phyloP scores from a whole-genome alignment of 441 rosid genomes.

The Eruca vesicaria region DNA sequence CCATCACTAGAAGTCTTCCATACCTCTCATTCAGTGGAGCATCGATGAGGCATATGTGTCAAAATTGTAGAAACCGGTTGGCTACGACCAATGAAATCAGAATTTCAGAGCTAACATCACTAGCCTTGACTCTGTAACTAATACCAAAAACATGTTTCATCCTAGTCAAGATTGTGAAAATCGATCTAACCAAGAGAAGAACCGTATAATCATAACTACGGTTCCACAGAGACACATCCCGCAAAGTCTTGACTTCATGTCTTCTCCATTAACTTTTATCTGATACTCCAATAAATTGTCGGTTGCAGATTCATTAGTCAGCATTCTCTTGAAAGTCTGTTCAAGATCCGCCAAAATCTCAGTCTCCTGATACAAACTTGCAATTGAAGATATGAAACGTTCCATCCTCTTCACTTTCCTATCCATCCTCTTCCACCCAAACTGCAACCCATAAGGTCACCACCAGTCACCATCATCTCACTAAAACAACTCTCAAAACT shows the following conservation, averaged over 20 bases:
- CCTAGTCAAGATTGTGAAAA: constrained; percentile 73
- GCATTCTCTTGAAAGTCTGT: constrained; percentile 80
- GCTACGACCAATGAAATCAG: constrained; percentile 58
- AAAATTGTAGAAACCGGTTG: constrained; percentile 71
- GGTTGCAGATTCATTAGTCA: constrained; percentile 52
- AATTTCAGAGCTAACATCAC: constrained; percentile 44
- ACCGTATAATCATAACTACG: constrained; percentile 78
- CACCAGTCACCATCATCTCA: constrained; percentile 52
- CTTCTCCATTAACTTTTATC: constrained; percentile 85
- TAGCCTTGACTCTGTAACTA: constrained; percentile 41
- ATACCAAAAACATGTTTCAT: constrained; percentile 69
- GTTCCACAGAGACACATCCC: constrained; percentile 88
- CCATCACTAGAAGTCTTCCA: not conserved
- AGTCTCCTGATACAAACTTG: constrained; percentile 84
- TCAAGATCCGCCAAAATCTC: constrained; percentile 79
- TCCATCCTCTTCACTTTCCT: constrained; percentile 86
- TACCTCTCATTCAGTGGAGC: not conserved
- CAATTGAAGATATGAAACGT: constrained; percentile 66
- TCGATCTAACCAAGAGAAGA: constrained; percentile 63
- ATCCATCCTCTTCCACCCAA: constrained; percentile 79
- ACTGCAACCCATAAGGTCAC: constrained; percentile 76
- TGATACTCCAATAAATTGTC: constrained; percentile 62
- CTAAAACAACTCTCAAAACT: constrained; percentile 58
- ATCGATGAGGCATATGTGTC: no score
- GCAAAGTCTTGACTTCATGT: constrained; percentile 79